These are phyloP conservation scores for Nicotiana paniculata DNA, from an alignment of 257 asterid species.

Conservation along the genomic window DNA sequence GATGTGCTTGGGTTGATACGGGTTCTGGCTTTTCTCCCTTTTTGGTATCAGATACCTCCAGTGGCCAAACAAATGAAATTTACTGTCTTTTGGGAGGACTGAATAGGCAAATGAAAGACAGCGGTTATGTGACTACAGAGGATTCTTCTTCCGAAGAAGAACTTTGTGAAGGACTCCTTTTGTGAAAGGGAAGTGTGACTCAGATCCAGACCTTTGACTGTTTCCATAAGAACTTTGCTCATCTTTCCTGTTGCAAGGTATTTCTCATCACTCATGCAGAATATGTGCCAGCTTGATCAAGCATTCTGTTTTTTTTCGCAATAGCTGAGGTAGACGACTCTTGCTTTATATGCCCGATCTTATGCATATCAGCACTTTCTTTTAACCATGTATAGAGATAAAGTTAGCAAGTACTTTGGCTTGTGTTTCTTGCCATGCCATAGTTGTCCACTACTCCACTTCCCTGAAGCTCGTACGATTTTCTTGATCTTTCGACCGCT, in stretches of 20 bases:
- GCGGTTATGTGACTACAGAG: constrained; percentile 28
- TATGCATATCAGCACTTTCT: neutral
- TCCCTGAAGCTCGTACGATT: neutral
- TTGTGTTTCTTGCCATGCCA: constrained; percentile 5
- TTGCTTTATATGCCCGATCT: neutral
- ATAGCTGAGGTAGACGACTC: neutral
- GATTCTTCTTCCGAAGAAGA: constrained; percentile 38
- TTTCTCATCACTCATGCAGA: neutral
- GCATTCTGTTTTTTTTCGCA: neutral
- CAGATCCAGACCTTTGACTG: neutral
- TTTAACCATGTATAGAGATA: neutral
- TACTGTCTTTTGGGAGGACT: constrained; percentile 40
- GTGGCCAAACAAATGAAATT: constrained; percentile 36
- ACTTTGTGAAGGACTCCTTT: constrained; percentile 18
- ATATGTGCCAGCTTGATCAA: neutral
- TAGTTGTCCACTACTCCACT: neutral
- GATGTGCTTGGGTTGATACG: constrained; percentile 73
- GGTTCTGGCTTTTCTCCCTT: constrained; percentile 62
- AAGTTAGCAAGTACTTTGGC: neutral
- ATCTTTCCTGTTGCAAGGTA: neutral
- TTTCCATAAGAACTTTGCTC: neutral
- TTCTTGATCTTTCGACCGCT: neutral
- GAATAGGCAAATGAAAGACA: constrained; percentile 54
- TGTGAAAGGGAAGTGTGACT: neutral
- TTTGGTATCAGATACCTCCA: constrained; percentile 56